Evolutionary conservation across 805 yeast genomes (phyloP).

Genomic region (Saturnispora diversa): DNA sequence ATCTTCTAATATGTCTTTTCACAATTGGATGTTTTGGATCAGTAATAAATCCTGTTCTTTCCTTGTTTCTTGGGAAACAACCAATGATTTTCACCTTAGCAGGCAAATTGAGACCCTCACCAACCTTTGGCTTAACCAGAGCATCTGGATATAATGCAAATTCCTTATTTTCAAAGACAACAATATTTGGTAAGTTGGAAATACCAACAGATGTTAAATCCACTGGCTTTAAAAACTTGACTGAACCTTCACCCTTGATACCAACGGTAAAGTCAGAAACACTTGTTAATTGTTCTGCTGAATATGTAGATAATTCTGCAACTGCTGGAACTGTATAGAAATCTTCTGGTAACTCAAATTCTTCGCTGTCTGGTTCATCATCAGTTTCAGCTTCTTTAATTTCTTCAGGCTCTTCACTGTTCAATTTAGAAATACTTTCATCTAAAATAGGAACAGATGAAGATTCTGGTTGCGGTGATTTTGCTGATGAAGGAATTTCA

Average conservation of each 20-base stretch:
- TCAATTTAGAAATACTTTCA: slow-evolving; percentile 1
- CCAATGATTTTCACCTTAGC: slow-evolving; percentile 67
- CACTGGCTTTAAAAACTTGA: slow-evolving; percentile 73
- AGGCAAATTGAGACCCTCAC: slow-evolving; percentile 78
- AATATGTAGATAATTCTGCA: slow-evolving; percentile 48
- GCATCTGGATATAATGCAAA: slow-evolving; percentile 70
- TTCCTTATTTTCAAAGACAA: slow-evolving; percentile 51
- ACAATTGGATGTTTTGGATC: slow-evolving; percentile 72
- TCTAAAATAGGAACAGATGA: neutral
- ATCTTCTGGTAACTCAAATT: slow-evolving; percentile 41
- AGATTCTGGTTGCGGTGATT: neutral
- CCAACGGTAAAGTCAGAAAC: slow-evolving; percentile 70
- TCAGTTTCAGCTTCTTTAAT: slow-evolving; percentile 5
- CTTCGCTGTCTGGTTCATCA: neutral
- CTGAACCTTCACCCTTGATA: slow-evolving; percentile 64
- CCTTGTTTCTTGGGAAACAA: slow-evolving; percentile 72
- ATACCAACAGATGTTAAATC: slow-evolving; percentile 67
- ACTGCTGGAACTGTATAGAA: slow-evolving; percentile 83
- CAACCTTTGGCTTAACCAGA: slow-evolving; percentile 48
- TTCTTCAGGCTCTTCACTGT: slow-evolving; percentile 4
- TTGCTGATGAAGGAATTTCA: slow-evolving; percentile 11
- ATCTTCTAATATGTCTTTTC: slow-evolving; percentile 56
- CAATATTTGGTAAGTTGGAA: slow-evolving; percentile 56
- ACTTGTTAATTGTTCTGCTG: slow-evolving; percentile 54
- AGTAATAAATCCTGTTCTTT: slow-evolving; percentile 61